phyloP scores from a whole-genome alignment of 352 stramenopile species.

The Phytophthora multivora region DNA sequence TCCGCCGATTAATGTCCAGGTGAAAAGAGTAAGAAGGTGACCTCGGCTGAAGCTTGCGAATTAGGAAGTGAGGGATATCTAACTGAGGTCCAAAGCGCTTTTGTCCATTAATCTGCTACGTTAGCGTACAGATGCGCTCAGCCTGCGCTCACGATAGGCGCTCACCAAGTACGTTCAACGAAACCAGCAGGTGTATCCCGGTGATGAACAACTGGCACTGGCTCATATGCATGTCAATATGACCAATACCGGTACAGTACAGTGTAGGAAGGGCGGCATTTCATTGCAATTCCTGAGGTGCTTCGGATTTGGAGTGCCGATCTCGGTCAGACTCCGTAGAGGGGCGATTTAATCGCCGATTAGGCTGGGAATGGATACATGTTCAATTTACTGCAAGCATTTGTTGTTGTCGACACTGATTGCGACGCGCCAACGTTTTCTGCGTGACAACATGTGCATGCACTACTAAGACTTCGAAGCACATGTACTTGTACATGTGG shows the following conservation, averaged over 20 bases:
- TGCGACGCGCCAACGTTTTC: background rate
- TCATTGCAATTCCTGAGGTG: slow-evolving; percentile 1
- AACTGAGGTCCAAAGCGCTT: no score
- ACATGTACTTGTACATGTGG: no score
- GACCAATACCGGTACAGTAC: no score
- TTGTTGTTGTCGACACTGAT: slow-evolving; percentile 1
- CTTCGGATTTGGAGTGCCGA: slow-evolving; percentile 7
- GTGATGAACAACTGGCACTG: background rate
- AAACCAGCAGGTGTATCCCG: slow-evolving; percentile 7
- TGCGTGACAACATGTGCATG: no score
- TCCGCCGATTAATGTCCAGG: background rate
- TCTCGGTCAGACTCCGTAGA: slow-evolving; percentile 12
- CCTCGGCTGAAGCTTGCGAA: slow-evolving; percentile 2
- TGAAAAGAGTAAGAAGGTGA: background rate
- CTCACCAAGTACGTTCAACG: background rate
- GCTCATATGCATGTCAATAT: no score
- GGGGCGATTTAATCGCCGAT: no score
- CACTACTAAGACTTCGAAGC: no score
- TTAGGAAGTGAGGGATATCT: slow-evolving; percentile 13
- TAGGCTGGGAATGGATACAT: background rate
- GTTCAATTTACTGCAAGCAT: background rate
- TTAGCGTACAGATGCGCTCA: background rate
- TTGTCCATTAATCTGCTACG: background rate
- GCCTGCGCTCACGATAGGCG: background rate
- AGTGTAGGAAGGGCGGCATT: background rate